Conservation (phyloP, 805 yeast species). For the Candida coquimbonensis region DNA sequence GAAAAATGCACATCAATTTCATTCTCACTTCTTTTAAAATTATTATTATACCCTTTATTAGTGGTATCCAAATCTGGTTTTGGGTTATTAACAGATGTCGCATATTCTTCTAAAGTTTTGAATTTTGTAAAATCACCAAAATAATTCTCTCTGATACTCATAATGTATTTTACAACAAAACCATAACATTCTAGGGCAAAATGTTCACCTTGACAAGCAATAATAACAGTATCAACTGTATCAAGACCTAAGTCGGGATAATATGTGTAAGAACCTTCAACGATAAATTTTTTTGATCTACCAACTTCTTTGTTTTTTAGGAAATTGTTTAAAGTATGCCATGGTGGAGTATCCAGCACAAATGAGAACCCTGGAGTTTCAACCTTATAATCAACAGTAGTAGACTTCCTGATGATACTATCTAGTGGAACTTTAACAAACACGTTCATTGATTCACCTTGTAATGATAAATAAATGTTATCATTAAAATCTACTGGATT, state of each 20-base stretch:
- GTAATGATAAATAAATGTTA: constrained; percentile 68
- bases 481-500: constrained; percentile 81
- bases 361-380: constrained; percentile 55
- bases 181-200: constrained; percentile 75
- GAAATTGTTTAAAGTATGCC: constrained; percentile 83
- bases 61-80: not conserved
- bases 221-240: constrained; percentile 60
- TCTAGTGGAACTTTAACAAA: constrained; percentile 52
- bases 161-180: constrained; percentile 64
- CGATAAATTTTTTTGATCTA: constrained; percentile 49
- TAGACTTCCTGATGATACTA: constrained; percentile 43
- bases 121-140: constrained; percentile 84
- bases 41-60: not conserved
- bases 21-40: constrained; percentile 45
- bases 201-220: constrained; percentile 59
- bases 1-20: constrained; percentile 75
- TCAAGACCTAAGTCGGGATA: constrained; percentile 52
- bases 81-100: constrained; percentile 23
- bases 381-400: constrained; percentile 43
- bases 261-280: constrained; percentile 62
- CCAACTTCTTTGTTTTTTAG: constrained; percentile 60
- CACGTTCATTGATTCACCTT: constrained; percentile 50
- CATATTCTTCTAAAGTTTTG: constrained; percentile 79
- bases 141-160: constrained; percentile 77
- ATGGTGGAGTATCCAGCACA: constrained; percentile 72